phyloP scores from a whole-genome alignment of 768 basidiomycete genomes.

The Lyophyllum shimeji region DNA sequence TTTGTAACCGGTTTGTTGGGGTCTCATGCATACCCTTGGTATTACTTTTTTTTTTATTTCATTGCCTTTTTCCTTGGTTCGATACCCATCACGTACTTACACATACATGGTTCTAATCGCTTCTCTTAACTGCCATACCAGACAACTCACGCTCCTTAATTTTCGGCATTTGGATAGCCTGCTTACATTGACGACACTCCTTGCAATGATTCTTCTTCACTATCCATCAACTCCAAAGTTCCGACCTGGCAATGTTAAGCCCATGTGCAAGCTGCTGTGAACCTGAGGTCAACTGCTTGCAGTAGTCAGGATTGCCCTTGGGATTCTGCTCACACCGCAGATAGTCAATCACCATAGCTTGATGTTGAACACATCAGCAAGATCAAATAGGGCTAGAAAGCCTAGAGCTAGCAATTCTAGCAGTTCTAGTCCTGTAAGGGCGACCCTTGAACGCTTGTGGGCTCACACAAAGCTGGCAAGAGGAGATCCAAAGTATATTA shows the following conservation, averaged over 20 bases:
- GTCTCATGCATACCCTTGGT: not conserved
- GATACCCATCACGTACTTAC: not conserved
- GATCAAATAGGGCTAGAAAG: too few species aligned
- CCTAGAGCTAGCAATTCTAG: too few species aligned
- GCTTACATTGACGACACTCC: not conserved
- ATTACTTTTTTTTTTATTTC: not conserved
- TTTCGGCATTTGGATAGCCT: conserved; percentile 8
- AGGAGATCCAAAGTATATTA: too few species aligned
- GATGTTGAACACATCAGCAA: conserved; percentile 29
- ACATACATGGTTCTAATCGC: conserved; percentile 4
- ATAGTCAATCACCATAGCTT: not conserved
- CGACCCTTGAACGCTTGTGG: too few species aligned
- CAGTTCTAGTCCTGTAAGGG: too few species aligned
- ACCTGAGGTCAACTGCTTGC: conserved; percentile 19
- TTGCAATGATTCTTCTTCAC: conserved; percentile 2
- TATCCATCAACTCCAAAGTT: not conserved
- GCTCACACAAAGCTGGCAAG: too few species aligned
- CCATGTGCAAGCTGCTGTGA: not conserved
- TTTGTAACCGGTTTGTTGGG: conserved; percentile 35
- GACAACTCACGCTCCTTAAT: conserved; percentile 13
- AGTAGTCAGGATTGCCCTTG: conserved; percentile 23
- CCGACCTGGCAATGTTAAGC: not conserved
- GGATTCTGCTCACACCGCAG: conserved; percentile 15
- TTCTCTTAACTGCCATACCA: conserved; percentile 1
- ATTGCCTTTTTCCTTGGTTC: not conserved